Percentiles rank a stretch among this genome's conserved stretches.
Conservation (phyloP, 345 rosid species). For the Lumnitzera littorea region DNA sequence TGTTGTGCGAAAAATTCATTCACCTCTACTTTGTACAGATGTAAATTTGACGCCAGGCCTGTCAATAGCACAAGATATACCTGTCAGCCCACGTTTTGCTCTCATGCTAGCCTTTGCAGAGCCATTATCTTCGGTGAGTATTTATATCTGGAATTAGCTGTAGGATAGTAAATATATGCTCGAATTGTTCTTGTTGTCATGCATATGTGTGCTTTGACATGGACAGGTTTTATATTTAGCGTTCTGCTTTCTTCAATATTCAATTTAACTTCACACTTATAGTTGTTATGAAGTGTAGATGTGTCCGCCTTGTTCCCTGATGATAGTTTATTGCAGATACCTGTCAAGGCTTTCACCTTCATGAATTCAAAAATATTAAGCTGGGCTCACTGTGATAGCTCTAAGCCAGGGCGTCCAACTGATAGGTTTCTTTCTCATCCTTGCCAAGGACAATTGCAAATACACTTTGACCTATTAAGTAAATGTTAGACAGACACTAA, state of each 20-base stretch:
- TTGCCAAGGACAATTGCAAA: not conserved
- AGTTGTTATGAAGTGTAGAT: not conserved
- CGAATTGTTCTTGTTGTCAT: too few species aligned
- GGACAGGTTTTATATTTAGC: not conserved
- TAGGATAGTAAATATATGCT: too few species aligned
- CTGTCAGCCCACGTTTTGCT: slow-evolving; percentile 68
- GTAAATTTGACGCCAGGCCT: slow-evolving; percentile 42
- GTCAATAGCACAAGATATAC: slow-evolving; percentile 49
- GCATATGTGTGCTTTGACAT: slow-evolving; percentile 1
- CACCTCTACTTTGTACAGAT: slow-evolving; percentile 36
- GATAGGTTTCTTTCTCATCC: slow-evolving; percentile 29
- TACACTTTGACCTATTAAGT: too few species aligned
- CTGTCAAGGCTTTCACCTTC: slow-evolving; percentile 58
- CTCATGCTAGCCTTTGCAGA: slow-evolving; percentile 79
- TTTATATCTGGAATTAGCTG: slow-evolving; percentile 2
- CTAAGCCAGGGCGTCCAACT: slow-evolving; percentile 70
- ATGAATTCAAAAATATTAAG: slow-evolving; percentile 53
- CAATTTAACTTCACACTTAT: not conserved
- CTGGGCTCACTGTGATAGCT: slow-evolving; percentile 73
- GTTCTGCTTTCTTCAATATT: not conserved
- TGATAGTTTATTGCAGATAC: slow-evolving; percentile 39
- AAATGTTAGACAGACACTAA: too few species aligned
- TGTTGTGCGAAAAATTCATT: not conserved
- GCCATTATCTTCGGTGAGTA: slow-evolving; percentile 60
- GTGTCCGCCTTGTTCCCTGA: slow-evolving; percentile 3